Base-by-base conservation (phyloP, 345 rosid species). In the Murraya paniculata region DNA sequence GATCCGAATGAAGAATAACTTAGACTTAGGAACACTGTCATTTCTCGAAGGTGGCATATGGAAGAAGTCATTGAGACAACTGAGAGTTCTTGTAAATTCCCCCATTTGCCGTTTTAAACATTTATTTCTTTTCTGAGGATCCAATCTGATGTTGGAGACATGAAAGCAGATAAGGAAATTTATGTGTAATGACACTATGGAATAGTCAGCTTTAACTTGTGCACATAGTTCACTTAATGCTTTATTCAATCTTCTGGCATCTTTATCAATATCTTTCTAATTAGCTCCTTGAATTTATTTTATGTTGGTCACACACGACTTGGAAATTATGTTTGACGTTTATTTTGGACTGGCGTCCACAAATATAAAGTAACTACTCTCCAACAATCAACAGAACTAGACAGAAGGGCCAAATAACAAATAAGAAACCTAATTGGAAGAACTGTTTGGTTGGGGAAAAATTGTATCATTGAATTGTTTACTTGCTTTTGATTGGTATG, bases 71-170 rank as follows among this genome's bases (percentile, higher is more conserved):
- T n/a, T 38, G 77, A 50, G 61, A 72, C 73, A 2, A 33, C 35
- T 33, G 27, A 68, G 72, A 76, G 22, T 65, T 62, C 76, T 28
- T 81, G 85, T 86, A 70, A 74, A 81, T 64, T 60, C 71, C 67
- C 71, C 2, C 7, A 31, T 65, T 66, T 30, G 25, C 56, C 57
- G n/a, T 9, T 35, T 64, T 30, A 9, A 65, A 35, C 79, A 21
- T 53, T 66, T 58, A 61, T 28, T 59, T 69, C 82, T 76, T 73
- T 73, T 18, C 27, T 53, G 57, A 59, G 86, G 78, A 74, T 81
- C 83, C 89, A 86, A 80, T 78, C 78, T 53, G 33, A 25, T 13
- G 82, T 81, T 83, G 88, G 83, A 80, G 78, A 77, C 83, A 66
- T 35, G 71, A 77, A 73, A 80, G 66, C 50, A 64, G 71, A 56